Evolutionary conservation across 2,329 filamentous ascomycete genomes (phyloP), one percentile per base, ranked within the genome.

Genomic region (Fusarium napiforme): DNA sequence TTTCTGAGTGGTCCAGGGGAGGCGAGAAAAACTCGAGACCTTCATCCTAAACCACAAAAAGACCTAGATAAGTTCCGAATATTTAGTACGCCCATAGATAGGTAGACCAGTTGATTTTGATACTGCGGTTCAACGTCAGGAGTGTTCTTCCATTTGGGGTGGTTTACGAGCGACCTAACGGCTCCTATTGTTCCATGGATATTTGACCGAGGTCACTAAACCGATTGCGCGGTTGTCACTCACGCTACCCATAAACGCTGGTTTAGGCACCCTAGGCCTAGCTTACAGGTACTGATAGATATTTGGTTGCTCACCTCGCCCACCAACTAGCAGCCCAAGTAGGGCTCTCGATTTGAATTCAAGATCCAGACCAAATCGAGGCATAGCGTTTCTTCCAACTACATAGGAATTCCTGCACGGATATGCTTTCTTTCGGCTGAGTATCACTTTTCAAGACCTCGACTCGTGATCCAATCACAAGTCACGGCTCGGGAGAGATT

Each of bases 271-370:
- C 49, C n/a, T 37, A 18, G 36, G 36, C 36, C 18, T 26, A 11
- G 30, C 49, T 52, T 52, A 52, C n/a, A 15, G 19, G 18, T 28
- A 39, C 40, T 28, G 34, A n/a, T 55, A 23, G 50, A 21, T 28
- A 21, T 40, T 26, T n/a, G 37, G 26, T 59, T 36, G 39, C 45
- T 59, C 43, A 42, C 28, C 50, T 69, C 50, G 32, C 52, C 43
- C 39, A 69, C 63, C 18, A 32, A 69, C 63, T 18, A 37, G 30
- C 42, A 30, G 28, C 50, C 50, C 39, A 52, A 64, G 45, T 26
- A 52, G 42, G 53, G 26, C 32, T 16, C 9, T n/a, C 16, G 11
- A 40, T 21, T 28, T 40, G 5, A 40, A 28, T 37, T 40, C 34
- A 55, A 28, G 10, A 18, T 55, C 11, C 19, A 28, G 21, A 12